Conservation (phyloP, 148 eudicot genomes). For the Euryodendron excelsum region DNA sequence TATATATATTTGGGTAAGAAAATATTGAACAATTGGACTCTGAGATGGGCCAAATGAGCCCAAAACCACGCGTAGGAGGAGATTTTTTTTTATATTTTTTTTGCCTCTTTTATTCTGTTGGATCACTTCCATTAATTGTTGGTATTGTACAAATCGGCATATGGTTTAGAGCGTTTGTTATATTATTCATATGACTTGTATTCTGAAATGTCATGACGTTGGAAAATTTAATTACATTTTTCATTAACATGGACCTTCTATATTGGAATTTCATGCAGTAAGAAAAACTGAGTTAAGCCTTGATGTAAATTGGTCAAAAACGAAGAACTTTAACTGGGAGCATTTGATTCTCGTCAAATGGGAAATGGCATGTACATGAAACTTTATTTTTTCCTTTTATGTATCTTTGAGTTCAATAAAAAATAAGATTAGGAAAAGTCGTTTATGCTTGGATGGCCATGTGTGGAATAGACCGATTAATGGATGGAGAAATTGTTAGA, state of each 20-base stretch:
- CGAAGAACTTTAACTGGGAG: neutral
- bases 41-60: neutral
- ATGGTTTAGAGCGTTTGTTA: neutral
- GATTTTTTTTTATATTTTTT: too few species aligned
- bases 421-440: neutral
- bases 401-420: neutral
- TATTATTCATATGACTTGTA: neutral
- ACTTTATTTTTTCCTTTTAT: neutral
- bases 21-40: neutral
- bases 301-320: neutral
- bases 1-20: neutral
- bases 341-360: neutral
- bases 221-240: neutral
- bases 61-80: neutral
- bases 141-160: neutral
- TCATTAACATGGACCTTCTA: neutral
- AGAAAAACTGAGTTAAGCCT: neutral
- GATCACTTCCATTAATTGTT: constrained; percentile 4
- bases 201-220: neutral
- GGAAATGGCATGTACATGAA: neutral
- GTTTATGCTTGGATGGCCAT: neutral
- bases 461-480: neutral
- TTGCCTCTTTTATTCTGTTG: neutral
- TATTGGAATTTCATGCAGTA: neutral
- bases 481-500: neutral